Evolutionary conservation across 176 grass and related monocot species (phyloP), one percentile per base, ranked within the genome.

Genomic region (Eragrostis curvula): DNA sequence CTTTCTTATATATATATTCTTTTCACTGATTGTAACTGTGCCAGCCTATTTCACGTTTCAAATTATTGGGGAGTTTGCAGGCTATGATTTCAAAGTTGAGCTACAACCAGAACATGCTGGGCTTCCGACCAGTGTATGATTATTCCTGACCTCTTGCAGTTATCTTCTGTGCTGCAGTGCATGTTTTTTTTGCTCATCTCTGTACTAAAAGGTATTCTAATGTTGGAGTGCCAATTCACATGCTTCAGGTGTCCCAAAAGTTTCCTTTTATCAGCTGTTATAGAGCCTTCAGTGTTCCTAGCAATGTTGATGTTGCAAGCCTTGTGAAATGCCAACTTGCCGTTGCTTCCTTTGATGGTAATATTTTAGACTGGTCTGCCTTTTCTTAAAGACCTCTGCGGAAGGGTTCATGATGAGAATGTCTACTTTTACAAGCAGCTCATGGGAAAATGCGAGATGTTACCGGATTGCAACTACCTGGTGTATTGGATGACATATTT

Each of bases 401-500:
- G 16, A 45, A 79, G 42, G 3, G 11, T 40, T 79, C 59, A 74
- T 49, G 41, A 39, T 18, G 17, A 48, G 7, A 72, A 48, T 61
- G 15, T 67, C 18, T 52, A 63, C 52, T 75, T 3, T 75, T 70
- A 24, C 74, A 78, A 56, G 77, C 73, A 97, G 95, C 81, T 83
- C 74, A 91, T 68, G 84, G 92, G 53, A 87, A 71, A 78, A 84
- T 21, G 46, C 71, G 70, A 70, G 81, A 80, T 86, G 73, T 85
- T 89, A 97, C 92, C 15, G 80, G 88, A 32, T 73, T 94, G 66
- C 95, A 94, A 65, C 78, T 94, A 79, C 90, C 85, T 66, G 95
- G 95, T 10, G 90, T 97, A 43, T 87, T 97, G 78, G 95, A 94
- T 89, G 92, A 94, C 81, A 85, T 94, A 77, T 97, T 97, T 83